phyloP scores from a whole-genome alignment of 2,329 filamentous ascomycete species.

The Thelonectria olida region DNA sequence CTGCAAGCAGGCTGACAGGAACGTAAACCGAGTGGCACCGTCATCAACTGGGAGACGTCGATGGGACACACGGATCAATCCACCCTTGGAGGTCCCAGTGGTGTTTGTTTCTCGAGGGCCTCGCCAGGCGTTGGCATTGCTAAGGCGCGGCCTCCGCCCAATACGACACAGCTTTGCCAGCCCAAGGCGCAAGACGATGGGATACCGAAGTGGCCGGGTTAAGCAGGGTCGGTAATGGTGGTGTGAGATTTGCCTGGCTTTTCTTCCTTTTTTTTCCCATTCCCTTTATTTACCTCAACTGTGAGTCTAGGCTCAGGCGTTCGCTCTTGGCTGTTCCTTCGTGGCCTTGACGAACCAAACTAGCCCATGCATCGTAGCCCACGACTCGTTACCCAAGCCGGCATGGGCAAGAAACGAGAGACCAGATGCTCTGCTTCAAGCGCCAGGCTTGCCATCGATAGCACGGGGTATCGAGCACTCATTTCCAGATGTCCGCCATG shows the following conservation, averaged over 20 bases:
- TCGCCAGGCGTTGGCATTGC: not conserved
- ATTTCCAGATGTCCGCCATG: not conserved
- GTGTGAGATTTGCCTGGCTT: not conserved
- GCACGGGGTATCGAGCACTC: too few species aligned
- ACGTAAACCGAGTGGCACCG: not conserved
- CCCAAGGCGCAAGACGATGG: too few species aligned
- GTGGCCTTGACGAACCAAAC: conserved; percentile 3
- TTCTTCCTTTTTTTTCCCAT: not conserved
- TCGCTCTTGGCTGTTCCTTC: conserved; percentile 10
- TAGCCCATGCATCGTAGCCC: conserved; percentile 9
- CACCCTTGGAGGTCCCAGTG: not conserved
- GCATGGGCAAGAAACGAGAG: not conserved
- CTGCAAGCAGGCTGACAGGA: not conserved
- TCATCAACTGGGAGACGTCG: conserved; percentile 5
- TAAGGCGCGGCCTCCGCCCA: conserved; percentile 11
- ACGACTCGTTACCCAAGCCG: conserved; percentile 8
- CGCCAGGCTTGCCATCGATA: too few species aligned
- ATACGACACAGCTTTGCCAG: conserved; percentile 7
- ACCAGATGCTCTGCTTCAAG: too few species aligned
- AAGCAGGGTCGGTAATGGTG: too few species aligned
- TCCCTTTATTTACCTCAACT: conserved; percentile 5
- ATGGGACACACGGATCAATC: conserved; percentile 5
- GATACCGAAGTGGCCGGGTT: too few species aligned
- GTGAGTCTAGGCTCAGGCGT: conserved; percentile 10
- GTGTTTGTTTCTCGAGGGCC: not conserved